A percentile compares a stretch with the other conserved stretches of the same genome.
phyloP scores from a whole-genome alignment of 2,329 filamentous ascomycete genomes.

The Ascocoryne sarcoides region DNA sequence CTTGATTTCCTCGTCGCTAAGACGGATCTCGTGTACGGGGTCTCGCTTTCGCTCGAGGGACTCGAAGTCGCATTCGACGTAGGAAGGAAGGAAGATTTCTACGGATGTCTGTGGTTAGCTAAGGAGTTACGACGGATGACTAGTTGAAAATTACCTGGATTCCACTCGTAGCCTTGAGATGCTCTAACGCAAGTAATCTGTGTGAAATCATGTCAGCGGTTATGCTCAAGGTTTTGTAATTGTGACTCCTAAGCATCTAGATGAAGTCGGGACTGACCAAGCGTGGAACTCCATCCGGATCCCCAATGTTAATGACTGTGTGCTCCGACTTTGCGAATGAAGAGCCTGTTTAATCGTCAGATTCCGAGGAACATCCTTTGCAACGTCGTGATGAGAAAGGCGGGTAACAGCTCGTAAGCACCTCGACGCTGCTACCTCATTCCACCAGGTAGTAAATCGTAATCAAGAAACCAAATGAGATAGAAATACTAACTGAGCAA shows the following conservation, averaged over 20 bases:
- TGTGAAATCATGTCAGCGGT: too few relatives aligned
- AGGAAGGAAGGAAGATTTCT: conserved; percentile 78
- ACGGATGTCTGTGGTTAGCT: conserved; percentile 4
- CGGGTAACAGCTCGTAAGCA: too few relatives aligned
- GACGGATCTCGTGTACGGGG: conserved; percentile 66
- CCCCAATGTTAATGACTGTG: conserved; percentile 72
- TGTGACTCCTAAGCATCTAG: too few relatives aligned
- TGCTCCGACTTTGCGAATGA: conserved; percentile 67
- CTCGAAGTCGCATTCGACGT: conserved; percentile 64
- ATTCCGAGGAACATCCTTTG: too few relatives aligned
- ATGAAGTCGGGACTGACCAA: conserved; percentile 58
- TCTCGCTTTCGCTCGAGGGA: conserved; percentile 69
- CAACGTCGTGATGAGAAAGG: too few relatives aligned
- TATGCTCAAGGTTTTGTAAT: too few relatives aligned
- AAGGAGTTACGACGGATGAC: neutral
- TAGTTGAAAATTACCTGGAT: conserved; percentile 48
- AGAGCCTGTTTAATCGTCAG: conserved; percentile 45
- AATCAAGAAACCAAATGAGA: neutral
- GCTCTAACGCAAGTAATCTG: conserved; percentile 74
- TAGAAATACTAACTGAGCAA: conserved; percentile 45
- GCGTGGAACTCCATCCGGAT: conserved; percentile 62
- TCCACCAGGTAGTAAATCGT: neutral
- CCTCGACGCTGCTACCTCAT: too few relatives aligned
- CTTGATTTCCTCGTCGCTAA: conserved; percentile 69
- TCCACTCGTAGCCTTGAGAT: conserved; percentile 76